These are phyloP conservation scores for Porphyrellus sp. DNA, from an alignment of 1,284 basidiomycete genomes.

Conservation along the genomic window DNA sequence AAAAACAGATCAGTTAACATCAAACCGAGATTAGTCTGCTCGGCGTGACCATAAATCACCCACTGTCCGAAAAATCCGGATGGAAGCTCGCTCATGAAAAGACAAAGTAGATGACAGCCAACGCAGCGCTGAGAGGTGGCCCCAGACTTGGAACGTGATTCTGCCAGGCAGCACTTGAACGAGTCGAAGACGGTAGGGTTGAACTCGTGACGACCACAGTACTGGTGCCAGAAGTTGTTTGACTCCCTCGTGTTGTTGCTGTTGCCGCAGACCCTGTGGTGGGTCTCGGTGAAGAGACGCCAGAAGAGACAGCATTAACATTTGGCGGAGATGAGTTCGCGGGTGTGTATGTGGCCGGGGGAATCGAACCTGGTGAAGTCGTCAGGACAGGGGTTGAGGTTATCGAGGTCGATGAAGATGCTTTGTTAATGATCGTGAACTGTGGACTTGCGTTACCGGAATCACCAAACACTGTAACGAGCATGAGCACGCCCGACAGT, in stretches of 20 bases:
- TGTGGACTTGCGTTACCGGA: conserved; percentile 45
- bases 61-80: conserved; percentile 10
- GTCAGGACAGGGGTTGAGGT: conserved; percentile 12
- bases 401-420: conserved; percentile 20
- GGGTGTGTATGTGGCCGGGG: conserved; percentile 15
- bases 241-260: neutral
- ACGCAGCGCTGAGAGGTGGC: conserved; percentile 14
- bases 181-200: conserved; percentile 10
- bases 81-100: conserved; percentile 21
- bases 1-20: conserved; percentile 13
- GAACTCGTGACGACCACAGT: conserved; percentile 7
- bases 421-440: conserved; percentile 39
- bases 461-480: conserved; percentile 38
- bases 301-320: neutral
- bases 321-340: conserved; percentile 2
- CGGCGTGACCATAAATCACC: conserved; percentile 9
- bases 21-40: conserved; percentile 9
- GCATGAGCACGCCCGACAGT: neutral
- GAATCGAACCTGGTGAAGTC: conserved; percentile 1
- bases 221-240: conserved; percentile 6
- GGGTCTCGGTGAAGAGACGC: conserved; percentile 1
- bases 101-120: conserved; percentile 16
- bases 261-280: neutral
- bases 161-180: conserved; percentile 28
- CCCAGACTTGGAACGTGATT: conserved; percentile 18